Conservation (phyloP, 441 rosid genomes). For the Eutrema salsugineum region DNA sequence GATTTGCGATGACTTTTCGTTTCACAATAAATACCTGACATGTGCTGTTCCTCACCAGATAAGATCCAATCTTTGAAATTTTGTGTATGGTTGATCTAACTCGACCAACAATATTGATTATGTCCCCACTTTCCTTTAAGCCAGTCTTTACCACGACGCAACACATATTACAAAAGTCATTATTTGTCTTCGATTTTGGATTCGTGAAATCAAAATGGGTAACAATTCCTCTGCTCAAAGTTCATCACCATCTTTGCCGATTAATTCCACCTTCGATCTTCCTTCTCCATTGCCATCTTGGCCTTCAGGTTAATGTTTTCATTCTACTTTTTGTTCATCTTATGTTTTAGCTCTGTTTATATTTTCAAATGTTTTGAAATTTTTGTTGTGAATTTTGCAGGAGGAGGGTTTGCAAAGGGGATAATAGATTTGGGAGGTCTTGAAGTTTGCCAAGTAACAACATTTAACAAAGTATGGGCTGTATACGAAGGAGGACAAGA, state of each 20-base stretch:
- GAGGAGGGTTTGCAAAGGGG: conserved; percentile 67
- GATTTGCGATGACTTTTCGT: conserved; percentile 19
- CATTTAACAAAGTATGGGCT: conserved; percentile 63
- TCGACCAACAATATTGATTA: conserved; percentile 22
- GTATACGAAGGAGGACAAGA: conserved; percentile 64
- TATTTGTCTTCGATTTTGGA: background rate
- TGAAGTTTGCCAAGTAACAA: conserved; percentile 48
- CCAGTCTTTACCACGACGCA: background rate
- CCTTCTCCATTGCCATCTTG: conserved; percentile 65
- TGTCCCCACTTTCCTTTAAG: conserved; percentile 17
- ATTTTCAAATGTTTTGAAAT: background rate
- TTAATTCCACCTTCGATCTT: conserved; percentile 50
- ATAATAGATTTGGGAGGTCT: conserved; percentile 70
- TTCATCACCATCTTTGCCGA: conserved; percentile 36
- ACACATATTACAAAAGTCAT: background rate
- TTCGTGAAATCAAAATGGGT: conserved; percentile 21
- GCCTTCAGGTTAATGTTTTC: conserved; percentile 53
- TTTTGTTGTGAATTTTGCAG: conserved; percentile 21
- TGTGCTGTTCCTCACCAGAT: conserved; percentile 22
- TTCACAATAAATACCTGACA: conserved; percentile 21
- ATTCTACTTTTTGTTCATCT: background rate
- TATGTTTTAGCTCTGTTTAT: conserved; percentile 12
- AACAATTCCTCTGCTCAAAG: conserved; percentile 24
- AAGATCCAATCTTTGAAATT: conserved; percentile 13
- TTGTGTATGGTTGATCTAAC: conserved; percentile 21